Conservation (phyloP, 2,329 filamentous ascomycete genomes). For the Aspergillaceae sp. region DNA sequence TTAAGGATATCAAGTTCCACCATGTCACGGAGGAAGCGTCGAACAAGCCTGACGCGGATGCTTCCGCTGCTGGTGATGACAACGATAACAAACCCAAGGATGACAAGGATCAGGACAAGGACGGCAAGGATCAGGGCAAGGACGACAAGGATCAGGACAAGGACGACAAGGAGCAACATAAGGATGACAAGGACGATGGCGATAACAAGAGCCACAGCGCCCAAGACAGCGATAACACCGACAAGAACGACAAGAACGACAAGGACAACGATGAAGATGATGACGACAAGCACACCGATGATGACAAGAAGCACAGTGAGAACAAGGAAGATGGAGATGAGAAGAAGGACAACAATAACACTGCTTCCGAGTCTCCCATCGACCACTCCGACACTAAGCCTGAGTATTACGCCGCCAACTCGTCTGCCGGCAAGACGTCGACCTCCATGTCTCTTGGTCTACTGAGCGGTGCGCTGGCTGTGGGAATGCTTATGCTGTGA, state of each 20-base stretch:
- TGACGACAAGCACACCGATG: background rate
- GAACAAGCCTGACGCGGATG: conserved; percentile 47
- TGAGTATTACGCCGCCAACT: background rate
- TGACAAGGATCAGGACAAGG: background rate
- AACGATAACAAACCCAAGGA: background rate
- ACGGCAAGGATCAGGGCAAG: background rate
- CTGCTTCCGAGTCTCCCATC: background rate
- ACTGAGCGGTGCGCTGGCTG: conserved; percentile 19
- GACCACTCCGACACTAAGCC: too few species aligned
- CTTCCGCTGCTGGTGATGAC: conserved; percentile 10
- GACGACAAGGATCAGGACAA: background rate
- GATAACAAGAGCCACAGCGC: background rate
- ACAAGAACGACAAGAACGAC: background rate
- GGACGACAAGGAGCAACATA: background rate
- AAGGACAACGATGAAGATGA: background rate
- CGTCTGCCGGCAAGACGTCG: conserved; percentile 11
- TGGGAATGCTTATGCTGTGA: conserved; percentile 20
- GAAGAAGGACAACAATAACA: background rate
- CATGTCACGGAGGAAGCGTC: conserved; percentile 43
- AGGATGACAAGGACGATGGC: background rate
- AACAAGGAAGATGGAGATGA: too few species aligned
- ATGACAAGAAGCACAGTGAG: background rate
- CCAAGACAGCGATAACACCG: background rate
- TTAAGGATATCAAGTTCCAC: conserved; percentile 56
- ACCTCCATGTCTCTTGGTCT: conserved; percentile 16